These are phyloP conservation scores for Ceratobasidium sp. DNA, from an alignment of 1,284 basidiomycete species.

Conservation along the genomic window DNA sequence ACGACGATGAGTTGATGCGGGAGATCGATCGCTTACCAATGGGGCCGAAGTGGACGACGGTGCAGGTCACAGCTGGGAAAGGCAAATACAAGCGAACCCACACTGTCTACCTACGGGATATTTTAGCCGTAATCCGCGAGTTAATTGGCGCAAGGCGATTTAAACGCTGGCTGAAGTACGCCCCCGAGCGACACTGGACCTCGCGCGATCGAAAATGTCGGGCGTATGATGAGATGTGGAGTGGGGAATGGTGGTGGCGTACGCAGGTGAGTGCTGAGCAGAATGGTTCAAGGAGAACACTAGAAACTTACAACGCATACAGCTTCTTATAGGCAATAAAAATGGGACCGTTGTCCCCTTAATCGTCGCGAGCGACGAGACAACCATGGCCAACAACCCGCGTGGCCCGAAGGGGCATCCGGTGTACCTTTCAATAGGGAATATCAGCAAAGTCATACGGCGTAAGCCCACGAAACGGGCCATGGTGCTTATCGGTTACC, in stretches of 20 bases:
- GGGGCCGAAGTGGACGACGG: constrained; percentile 1
- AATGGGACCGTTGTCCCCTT: constrained; percentile 21
- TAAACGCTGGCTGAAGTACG: constrained; percentile 1
- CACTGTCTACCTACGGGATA: neutral
- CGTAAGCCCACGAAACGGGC: constrained; percentile 26
- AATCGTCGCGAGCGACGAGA: neutral
- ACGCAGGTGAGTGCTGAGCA: constrained; percentile 6
- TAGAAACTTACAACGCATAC: too few relatives aligned
- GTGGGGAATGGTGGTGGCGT: constrained; percentile 37
- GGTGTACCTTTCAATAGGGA: constrained; percentile 20
- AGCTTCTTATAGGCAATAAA: neutral
- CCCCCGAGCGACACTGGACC: constrained; percentile 24
- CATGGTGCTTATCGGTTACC: constrained; percentile 36
- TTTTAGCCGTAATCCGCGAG: neutral
- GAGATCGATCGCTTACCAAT: constrained; percentile 3
- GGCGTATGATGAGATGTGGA: constrained; percentile 22
- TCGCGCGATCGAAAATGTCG: neutral
- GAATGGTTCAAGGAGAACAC: too few relatives aligned
- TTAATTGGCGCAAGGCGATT: neutral
- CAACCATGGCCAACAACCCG: neutral
- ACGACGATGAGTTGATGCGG: neutral
- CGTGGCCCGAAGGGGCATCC: neutral
- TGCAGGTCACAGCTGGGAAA: neutral
- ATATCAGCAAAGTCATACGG: constrained; percentile 34
- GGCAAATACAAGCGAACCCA: neutral